Base-by-base conservation (phyloP, 306 rosid species). In the Betula pendula region DNA sequence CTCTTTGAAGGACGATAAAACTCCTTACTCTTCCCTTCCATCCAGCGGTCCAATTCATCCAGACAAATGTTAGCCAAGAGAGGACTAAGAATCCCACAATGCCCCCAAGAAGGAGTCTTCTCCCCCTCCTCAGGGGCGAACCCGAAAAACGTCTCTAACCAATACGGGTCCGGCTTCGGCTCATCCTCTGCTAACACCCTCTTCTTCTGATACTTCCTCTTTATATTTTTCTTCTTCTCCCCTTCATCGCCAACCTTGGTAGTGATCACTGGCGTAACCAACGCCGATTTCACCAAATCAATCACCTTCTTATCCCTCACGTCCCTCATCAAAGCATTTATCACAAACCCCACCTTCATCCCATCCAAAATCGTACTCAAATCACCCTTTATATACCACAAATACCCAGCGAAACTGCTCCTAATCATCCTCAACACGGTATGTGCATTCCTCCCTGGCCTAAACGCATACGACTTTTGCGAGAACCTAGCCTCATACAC, bases 121-220 rank as follows among this genome's bases (percentile, higher is more conserved):
- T 79, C 89, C 0, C 96, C 98, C 87, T 92, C 98, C 87, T 90
- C 95, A 0, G 97, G 98, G 0, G 93, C 90, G 62, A 94, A 92
- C n/a, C 98, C 98, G 1, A 94, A 94, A 82, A 94, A 92, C 0
- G 91, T 77, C 38, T 92, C 96, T 62, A 94, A 76, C 98, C 98
- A 92, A 87, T 94, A 94, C 7, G 98, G 98, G 79, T 94, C 97
- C 1, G 98, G 98, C 86, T 94, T 94, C 3, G 97, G 98, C 81
- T 94, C 97, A 60, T 92, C 98, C 84, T 94, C 98, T 0, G 92
- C 97, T 76, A 94, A 76, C 20, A 94, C 96, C 81, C 92, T 86
- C 87, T 94, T 94, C 88, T 94, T 94, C 85, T 92, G 98, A 71
- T 94, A 92, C 90, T 94, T 94, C 84, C 97, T 88, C 68, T 86